Evolutionary conservation across 345 rosid genomes (phyloP).

Genomic region (Hirschfeldia incana): DNA sequence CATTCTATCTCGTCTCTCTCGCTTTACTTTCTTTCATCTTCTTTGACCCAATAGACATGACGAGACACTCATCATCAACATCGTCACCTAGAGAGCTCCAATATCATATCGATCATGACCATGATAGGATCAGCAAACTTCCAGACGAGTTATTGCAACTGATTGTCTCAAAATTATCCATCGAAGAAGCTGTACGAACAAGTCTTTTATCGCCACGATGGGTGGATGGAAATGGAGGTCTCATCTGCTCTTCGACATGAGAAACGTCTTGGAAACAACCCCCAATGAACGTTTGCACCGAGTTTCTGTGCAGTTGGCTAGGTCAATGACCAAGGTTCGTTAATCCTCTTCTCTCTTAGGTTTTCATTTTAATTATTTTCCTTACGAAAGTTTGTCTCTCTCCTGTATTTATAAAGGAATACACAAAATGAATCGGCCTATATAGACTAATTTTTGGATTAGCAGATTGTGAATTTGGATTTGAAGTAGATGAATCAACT

Average conservation of each 20-base stretch:
- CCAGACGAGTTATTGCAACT: neutral
- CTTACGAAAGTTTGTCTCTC: neutral
- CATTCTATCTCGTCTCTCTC: neutral
- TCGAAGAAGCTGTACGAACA: constrained; percentile 6
- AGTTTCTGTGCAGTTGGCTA: neutral
- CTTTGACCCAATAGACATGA: neutral
- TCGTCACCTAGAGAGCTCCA: neutral
- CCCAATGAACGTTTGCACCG: neutral
- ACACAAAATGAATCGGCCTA: too few species aligned
- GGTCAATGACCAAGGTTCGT: constrained; percentile 14
- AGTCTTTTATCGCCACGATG: constrained; percentile 4
- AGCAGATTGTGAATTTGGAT: too few species aligned
- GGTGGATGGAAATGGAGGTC: constrained; percentile 2
- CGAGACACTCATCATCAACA: neutral
- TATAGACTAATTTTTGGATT: too few species aligned
- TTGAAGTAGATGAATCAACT: neutral
- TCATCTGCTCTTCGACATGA: constrained; percentile 4
- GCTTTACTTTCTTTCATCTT: neutral
- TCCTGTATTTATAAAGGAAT: too few species aligned
- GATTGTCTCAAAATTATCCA: neutral
- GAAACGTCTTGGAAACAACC: neutral
- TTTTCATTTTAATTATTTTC: neutral
- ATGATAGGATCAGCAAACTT: constrained; percentile 3
- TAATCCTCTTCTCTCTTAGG: neutral
- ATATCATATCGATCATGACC: neutral